These are phyloP conservation scores for Rhizophora mangle DNA, from an alignment of 345 rosid species.

Conservation along the genomic window DNA sequence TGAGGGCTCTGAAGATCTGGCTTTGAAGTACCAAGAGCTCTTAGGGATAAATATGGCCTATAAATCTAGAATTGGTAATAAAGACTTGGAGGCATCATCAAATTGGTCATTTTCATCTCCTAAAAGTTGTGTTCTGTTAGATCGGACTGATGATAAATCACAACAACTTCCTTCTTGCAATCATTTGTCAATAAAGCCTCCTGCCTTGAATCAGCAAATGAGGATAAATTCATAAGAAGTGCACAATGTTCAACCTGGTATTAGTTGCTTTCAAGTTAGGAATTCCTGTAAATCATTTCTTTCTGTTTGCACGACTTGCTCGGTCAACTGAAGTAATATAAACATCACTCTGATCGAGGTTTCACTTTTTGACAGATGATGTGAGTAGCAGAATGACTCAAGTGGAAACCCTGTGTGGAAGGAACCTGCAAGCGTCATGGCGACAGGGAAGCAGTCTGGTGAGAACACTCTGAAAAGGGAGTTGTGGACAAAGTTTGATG, in stretches of 20 bases:
- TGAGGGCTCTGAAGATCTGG: slow-evolving; percentile 43
- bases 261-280: slow-evolving; percentile 15
- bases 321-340: background rate
- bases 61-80: slow-evolving; percentile 37
- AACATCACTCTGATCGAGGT: background rate
- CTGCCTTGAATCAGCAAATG: slow-evolving; percentile 18
- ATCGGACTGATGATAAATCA: slow-evolving; percentile 48
- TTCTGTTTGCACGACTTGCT: slow-evolving; percentile 7
- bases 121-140: slow-evolving; percentile 72
- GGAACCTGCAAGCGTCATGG: slow-evolving; percentile 45
- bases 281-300: slow-evolving; percentile 12
- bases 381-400: slow-evolving; percentile 22
- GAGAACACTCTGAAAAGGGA: slow-evolving; percentile 93
- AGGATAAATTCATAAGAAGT: slow-evolving; percentile 12
- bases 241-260: slow-evolving; percentile 14
- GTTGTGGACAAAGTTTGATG: slow-evolving; percentile 91
- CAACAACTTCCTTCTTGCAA: slow-evolving; percentile 18
- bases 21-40: slow-evolving; percentile 70
- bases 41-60: slow-evolving; percentile 47
- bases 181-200: slow-evolving; percentile 13
- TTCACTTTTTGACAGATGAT: slow-evolving; percentile 26
- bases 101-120: slow-evolving; percentile 86
- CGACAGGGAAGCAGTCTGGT: slow-evolving; percentile 60
- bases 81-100: slow-evolving; percentile 58
- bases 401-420: slow-evolving; percentile 51